Base-by-base conservation (phyloP, 352 stramenopile species). In the Phytophthora chlamydospora region DNA sequence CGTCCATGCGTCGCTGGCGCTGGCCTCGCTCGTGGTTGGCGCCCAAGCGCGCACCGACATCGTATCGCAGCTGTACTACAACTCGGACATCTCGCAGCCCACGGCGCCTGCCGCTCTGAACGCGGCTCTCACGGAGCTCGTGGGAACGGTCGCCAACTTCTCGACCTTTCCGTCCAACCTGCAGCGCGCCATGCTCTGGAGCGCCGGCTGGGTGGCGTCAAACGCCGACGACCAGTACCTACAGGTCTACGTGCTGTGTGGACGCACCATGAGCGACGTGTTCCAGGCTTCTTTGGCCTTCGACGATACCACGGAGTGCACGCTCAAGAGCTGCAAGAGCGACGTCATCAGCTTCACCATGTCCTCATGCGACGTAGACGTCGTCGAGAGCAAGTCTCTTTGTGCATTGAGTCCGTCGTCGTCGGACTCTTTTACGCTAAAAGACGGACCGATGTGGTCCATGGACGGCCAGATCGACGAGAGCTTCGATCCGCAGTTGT, bases 171-270 rank as follows among this genome's bases (percentile, higher is more conserved):
- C 57, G 4, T 0, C 6, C 13, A 44, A 44, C n/a, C 33, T 80
- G 29, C 74, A 83, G 42, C 71, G 74, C 27, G 62, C 74, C 19
- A 41, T 80, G 61, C 66, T 82, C 3, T 82, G 73, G 73, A 75
- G 74, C 33, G 62, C 70, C 16, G 70, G 70, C 10, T 78, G 58
- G 66, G 53, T 78, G 11, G 66, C 41, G 4, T 47, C 42, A 21
- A 41, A 50, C n/a, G 34, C 42, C 3, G 24, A 41, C 6, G 31
- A 14, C 40, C 29, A 62, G 38, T 78, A 78, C 52, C 40, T 74
- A 4, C 68, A 84, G 31, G 69, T 81, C 6, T 76, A 78, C 45
- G 75, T 84, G 27, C 52, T 58, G 7, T 81, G 74, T 32, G 71
- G 61, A 0, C 62, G 58, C 29, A 76, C 65, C n/a, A 84, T 84